A percentile compares a stretch with the other conserved stretches of the same genome.
Evolutionary conservation across 2,329 filamentous ascomycete genomes (phyloP).

Genomic region (Cladorrhinum sp.): DNA sequence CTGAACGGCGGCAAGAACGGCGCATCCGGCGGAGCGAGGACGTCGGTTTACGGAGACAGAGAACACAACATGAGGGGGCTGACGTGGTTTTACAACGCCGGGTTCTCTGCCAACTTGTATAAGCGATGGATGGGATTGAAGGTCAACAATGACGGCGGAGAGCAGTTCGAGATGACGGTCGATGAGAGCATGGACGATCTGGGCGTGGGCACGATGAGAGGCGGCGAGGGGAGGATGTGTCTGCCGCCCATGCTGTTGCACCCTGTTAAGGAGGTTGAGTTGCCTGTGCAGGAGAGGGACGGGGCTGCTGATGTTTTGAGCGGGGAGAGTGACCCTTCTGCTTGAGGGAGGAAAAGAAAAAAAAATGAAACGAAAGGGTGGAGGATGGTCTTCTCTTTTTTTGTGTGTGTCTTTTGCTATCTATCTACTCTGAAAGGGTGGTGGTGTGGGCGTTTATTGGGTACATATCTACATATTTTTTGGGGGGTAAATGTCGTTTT

Average conservation of each 20-base stretch:
- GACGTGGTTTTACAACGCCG: slow-evolving; percentile 88
- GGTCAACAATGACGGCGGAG: slow-evolving; percentile 74
- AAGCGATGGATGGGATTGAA: slow-evolving; percentile 80
- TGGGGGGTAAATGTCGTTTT: too few species aligned
- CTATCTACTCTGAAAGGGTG: not conserved
- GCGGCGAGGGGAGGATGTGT: slow-evolving; percentile 83
- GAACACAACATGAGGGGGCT: slow-evolving; percentile 87
- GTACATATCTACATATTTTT: too few species aligned
- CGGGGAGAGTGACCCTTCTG: slow-evolving; percentile 50
- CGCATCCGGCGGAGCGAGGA: slow-evolving; percentile 68
- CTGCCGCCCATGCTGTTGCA: slow-evolving; percentile 85
- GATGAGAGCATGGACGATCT: slow-evolving; percentile 50
- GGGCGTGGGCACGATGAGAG: slow-evolving; percentile 51
- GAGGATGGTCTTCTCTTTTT: not conserved
- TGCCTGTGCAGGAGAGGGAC: slow-evolving; percentile 58
- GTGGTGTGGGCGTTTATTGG: not conserved
- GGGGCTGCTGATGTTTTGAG: slow-evolving; percentile 46
- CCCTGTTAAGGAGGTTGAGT: slow-evolving; percentile 74
- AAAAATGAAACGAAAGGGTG: not conserved
- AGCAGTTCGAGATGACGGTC: slow-evolving; percentile 65
- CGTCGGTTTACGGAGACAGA: slow-evolving; percentile 73
- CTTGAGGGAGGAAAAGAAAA: slow-evolving; percentile 28
- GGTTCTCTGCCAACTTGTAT: slow-evolving; percentile 79
- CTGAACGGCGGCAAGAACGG: slow-evolving; percentile 79
- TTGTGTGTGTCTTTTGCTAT: not conserved